Conservation (phyloP, 2,329 filamentous ascomycete species). For the Westerdykella sp. region DNA sequence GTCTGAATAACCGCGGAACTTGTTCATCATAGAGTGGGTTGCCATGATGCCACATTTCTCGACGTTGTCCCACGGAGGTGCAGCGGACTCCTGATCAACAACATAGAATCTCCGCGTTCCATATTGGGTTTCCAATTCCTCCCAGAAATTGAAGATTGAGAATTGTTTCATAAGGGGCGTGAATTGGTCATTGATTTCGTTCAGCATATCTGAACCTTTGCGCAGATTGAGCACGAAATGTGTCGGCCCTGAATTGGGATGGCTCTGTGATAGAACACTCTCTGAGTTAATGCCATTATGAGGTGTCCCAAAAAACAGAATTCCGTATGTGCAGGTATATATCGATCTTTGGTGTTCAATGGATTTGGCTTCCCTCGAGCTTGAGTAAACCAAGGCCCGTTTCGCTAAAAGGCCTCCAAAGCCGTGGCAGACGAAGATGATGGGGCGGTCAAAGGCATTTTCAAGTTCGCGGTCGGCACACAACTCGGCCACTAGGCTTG, state of each 20-base stretch:
- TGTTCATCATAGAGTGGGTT: conserved; percentile 23
- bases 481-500: conserved; percentile 34
- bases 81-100: conserved; percentile 21
- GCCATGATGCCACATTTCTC: conserved; percentile 20
- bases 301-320: conserved; percentile 16
- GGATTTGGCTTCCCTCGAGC: conserved; percentile 53
- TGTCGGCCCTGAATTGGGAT: conserved; percentile 6
- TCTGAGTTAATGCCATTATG: conserved; percentile 13
- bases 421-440: conserved; percentile 71
- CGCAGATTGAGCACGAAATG: conserved; percentile 13
- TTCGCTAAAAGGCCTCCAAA: conserved; percentile 69
- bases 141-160: conserved; percentile 19
- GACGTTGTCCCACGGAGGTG: conserved; percentile 15
- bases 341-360: conserved; percentile 62
- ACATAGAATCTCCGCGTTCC: conserved; percentile 11
- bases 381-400: conserved; percentile 61
- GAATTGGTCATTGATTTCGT: conserved; percentile 16
- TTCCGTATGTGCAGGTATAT: conserved; percentile 64
- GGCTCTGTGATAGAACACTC: conserved; percentile 3
- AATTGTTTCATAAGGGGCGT: conserved; percentile 14
- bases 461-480: conserved; percentile 39
- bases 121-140: conserved; percentile 13
- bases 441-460: conserved; percentile 55
- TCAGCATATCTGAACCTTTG: conserved; percentile 15
- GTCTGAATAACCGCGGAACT: conserved; percentile 12